Conservation (phyloP, 148 eudicot species). For the Limonium bicolor region DNA sequence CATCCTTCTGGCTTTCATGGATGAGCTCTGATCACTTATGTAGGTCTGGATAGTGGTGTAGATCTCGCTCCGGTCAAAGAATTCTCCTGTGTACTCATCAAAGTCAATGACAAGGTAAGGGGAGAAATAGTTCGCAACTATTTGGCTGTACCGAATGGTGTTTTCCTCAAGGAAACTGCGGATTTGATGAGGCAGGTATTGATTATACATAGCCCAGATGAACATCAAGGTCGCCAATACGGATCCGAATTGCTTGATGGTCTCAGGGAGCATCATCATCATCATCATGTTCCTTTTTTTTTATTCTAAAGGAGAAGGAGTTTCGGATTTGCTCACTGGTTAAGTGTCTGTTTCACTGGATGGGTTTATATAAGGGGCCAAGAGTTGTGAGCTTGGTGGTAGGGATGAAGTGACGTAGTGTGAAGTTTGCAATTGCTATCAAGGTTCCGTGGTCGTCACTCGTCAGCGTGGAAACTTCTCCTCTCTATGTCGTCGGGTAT, state of each 20-base stretch:
- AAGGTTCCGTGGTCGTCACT: too few species aligned
- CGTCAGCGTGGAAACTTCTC: too few species aligned
- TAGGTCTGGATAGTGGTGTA: conserved; percentile 17
- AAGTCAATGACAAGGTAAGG: conserved; percentile 1
- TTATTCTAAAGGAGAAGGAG: too few species aligned
- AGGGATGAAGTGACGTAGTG: too few species aligned
- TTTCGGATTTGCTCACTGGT: too few species aligned
- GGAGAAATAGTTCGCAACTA: background rate
- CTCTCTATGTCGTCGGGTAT: too few species aligned
- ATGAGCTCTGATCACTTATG: conserved; percentile 16
- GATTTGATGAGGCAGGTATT: background rate
- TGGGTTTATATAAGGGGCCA: too few species aligned
- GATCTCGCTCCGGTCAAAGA: background rate
- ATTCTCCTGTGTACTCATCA: background rate
- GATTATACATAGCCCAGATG: conserved; percentile 1
- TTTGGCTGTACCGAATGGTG: background rate
- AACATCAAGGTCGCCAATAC: conserved; percentile 1
- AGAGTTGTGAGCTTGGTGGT: too few species aligned
- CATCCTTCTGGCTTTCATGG: conserved; percentile 14
- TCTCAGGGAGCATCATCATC: background rate
- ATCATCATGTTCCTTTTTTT: too few species aligned
- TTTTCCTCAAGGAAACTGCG: background rate
- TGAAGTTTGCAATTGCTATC: too few species aligned
- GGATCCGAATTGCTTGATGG: background rate
- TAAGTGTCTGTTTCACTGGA: too few species aligned